Conservation (phyloP, 78 protist genomes). For the Planoprotostelium fungivorum region DNA sequence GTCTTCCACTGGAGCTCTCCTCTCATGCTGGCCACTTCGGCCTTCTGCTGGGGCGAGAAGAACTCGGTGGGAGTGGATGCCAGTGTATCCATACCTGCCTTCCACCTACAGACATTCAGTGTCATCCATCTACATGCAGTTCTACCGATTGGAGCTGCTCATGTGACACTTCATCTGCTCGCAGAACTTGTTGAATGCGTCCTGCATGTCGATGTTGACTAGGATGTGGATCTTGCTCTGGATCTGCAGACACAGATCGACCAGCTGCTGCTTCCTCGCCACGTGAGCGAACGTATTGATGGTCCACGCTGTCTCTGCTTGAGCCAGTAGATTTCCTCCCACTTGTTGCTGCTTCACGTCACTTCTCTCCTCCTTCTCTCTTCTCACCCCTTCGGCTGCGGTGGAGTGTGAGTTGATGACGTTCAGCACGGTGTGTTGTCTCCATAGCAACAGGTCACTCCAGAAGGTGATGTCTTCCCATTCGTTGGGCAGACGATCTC, state of each 20-base stretch:
- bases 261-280: conserved; percentile 61
- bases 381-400: neutral
- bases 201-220: conserved; percentile 70
- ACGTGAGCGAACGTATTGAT: conserved; percentile 70
- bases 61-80: conserved; percentile 44
- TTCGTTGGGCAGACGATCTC: conserved; percentile 71
- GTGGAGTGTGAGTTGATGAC: neutral
- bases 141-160: conserved; percentile 37
- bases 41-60: conserved; percentile 31
- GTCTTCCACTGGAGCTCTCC: conserved; percentile 56
- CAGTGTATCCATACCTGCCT: conserved; percentile 55
- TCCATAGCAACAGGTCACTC: conserved; percentile 56
- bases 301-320: conserved; percentile 67
- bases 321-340: too few species aligned
- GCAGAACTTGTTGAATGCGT: conserved; percentile 68
- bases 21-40: conserved; percentile 43
- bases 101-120: neutral
- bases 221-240: conserved; percentile 64
- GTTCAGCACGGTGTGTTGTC: conserved; percentile 44
- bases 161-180: conserved; percentile 78
- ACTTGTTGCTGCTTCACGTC: neutral
- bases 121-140: too few species aligned
- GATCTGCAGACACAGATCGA: conserved; percentile 67
- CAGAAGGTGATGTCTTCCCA: conserved; percentile 70
- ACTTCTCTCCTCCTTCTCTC: conserved; percentile 5